Evolutionary conservation across 2,329 filamentous ascomycete genomes (phyloP).

Genomic region (Epichloe festucae): DNA sequence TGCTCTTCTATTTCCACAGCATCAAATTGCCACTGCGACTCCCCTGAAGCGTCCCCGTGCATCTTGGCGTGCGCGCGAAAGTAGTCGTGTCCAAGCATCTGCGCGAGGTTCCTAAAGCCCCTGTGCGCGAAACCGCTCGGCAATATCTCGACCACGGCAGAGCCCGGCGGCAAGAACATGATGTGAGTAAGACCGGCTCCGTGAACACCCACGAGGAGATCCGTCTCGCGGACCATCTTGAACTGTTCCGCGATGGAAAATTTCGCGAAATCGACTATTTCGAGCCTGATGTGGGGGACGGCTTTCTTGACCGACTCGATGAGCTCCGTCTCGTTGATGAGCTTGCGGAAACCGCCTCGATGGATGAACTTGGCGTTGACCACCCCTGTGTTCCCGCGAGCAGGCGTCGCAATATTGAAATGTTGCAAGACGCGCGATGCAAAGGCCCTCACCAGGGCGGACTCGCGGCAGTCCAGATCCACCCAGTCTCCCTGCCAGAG

Average conservation of each 20-base stretch:
- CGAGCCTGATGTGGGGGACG: constrained; percentile 17
- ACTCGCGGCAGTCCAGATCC: constrained; percentile 17
- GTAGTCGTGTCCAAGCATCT: constrained; percentile 23
- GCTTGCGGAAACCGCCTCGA: constrained; percentile 18
- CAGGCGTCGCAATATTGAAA: constrained; percentile 12
- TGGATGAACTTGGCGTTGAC: constrained; percentile 23
- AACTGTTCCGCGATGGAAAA: constrained; percentile 26
- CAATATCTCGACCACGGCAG: constrained; percentile 28
- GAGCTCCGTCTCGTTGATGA: constrained; percentile 16
- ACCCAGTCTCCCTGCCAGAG: constrained; percentile 29
- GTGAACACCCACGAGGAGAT: constrained; percentile 30
- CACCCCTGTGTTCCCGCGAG: constrained; percentile 3
- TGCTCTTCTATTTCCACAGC: background rate
- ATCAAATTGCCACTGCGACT: constrained; percentile 1
- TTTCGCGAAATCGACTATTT: constrained; percentile 24
- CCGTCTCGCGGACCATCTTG: constrained; percentile 20
- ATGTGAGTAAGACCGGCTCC: constrained; percentile 29
- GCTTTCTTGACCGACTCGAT: constrained; percentile 13
- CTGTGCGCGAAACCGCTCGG: constrained; percentile 14
- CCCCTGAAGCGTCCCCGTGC: background rate
- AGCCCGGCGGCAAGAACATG: constrained; percentile 24
- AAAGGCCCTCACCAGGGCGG: constrained; percentile 15
- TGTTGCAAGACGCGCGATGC: constrained; percentile 17
- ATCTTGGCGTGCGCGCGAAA: constrained; percentile 21
- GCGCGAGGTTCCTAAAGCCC: constrained; percentile 28